These are phyloP conservation scores for Apostasia shenzhenica DNA, from an alignment of 106 monocot genomes.

Conservation along the genomic window DNA sequence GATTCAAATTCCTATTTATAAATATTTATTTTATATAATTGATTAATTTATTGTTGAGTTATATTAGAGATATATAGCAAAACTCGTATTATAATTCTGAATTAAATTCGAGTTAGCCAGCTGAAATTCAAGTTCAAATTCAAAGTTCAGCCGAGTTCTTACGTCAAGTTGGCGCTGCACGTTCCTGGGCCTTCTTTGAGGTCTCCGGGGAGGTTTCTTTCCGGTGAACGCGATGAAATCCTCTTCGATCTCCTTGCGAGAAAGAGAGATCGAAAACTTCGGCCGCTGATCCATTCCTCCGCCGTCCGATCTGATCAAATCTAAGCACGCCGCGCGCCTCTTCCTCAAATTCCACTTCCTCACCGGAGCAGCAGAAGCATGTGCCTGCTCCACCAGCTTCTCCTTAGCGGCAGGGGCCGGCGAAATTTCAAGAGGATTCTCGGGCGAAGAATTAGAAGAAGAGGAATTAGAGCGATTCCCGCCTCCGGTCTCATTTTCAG, in stretches of 20 bases:
- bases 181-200: constrained; percentile 25
- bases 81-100: no score
- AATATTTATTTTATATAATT: no score
- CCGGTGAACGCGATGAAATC: constrained; percentile 29
- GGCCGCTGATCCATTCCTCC: background rate
- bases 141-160: background rate
- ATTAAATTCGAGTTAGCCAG: background rate
- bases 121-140: no score
- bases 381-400: background rate
- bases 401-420: background rate
- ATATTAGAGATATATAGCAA: no score
- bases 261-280: constrained; percentile 22
- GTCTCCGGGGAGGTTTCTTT: constrained; percentile 18
- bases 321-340: constrained; percentile 18
- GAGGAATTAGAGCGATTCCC: no score
- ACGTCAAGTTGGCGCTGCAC: constrained; percentile 37
- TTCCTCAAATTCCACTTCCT: constrained; percentile 48
- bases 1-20: no score
- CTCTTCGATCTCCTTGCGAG: constrained; percentile 35
- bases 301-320: background rate
- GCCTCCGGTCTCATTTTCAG: background rate
- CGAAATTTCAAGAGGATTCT: no score
- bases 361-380: background rate
- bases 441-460: no score
- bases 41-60: no score